A percentile compares a stretch with the other conserved stretches of the same genome.
Conservation (phyloP, 768 basidiomycete species). For the Pulveroboletus sp. region DNA sequence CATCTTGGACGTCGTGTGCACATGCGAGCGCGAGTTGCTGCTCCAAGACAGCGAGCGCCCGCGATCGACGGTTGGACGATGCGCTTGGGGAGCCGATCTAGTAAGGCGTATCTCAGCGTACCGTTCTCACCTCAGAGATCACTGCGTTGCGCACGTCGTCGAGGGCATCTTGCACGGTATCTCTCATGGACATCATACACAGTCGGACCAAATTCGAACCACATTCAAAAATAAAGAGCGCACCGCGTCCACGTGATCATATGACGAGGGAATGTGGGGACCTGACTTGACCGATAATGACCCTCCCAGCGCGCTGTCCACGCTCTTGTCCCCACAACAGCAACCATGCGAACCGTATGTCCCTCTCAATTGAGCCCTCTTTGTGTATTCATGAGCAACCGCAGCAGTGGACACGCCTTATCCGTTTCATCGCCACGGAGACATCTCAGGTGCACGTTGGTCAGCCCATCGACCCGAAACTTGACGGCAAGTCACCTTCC, state of each 20-base stretch:
- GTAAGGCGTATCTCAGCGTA: constrained; percentile 11
- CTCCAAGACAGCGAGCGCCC: constrained; percentile 55
- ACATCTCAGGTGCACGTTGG: constrained; percentile 72
- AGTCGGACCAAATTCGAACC: too few relatives aligned
- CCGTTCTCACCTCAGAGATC: neutral
- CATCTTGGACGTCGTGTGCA: constrained; percentile 38
- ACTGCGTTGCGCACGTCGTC: constrained; percentile 52
- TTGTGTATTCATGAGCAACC: neutral
- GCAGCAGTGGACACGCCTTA: constrained; percentile 65
- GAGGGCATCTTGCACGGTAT: constrained; percentile 53
- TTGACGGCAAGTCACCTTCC: constrained; percentile 48
- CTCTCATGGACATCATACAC: constrained; percentile 35
- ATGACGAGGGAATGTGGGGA: too few relatives aligned
- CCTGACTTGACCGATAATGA: too few relatives aligned
- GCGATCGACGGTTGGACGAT: constrained; percentile 45
- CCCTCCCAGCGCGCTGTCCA: too few relatives aligned
- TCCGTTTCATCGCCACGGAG: constrained; percentile 76
- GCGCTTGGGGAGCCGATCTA: constrained; percentile 65
- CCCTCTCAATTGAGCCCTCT: neutral
- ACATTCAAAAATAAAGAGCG: constrained; percentile 8
- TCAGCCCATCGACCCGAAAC: constrained; percentile 60
- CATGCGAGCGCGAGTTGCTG: constrained; percentile 49
- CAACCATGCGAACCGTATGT: constrained; percentile 55
- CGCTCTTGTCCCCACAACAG: too few relatives aligned
- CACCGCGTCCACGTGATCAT: constrained; percentile 30